Conservation (phyloP, 352 stramenopile species). For the Blastocystis hominis region DNA sequence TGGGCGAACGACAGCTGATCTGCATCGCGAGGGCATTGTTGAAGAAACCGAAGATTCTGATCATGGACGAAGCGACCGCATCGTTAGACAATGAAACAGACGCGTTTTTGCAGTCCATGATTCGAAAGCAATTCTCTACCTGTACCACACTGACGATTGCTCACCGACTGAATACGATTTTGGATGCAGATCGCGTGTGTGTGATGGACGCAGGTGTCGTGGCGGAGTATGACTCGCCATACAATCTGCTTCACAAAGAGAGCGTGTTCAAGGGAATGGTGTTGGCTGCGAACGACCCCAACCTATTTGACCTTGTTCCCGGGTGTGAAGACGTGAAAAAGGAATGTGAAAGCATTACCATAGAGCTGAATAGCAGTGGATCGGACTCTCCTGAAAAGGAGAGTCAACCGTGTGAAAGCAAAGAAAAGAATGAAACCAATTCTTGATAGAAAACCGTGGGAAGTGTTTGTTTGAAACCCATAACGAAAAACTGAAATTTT, state of each 20-base stretch:
- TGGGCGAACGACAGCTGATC: conserved; percentile 75
- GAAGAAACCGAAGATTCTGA: conserved; percentile 67
- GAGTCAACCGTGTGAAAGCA: background rate
- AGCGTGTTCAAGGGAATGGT: background rate
- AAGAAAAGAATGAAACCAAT: background rate
- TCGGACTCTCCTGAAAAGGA: too few species aligned
- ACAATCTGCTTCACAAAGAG: conserved; percentile 68
- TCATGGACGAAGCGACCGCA: conserved; percentile 77
- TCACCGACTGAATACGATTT: conserved; percentile 87
- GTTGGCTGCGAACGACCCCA: background rate
- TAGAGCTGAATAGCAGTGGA: too few species aligned
- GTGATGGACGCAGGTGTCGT: conserved; percentile 83
- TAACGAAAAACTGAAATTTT: conserved; percentile 9
- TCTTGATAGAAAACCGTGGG: too few species aligned
- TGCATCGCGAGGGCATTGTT: conserved; percentile 74
- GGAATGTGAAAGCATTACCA: too few species aligned
- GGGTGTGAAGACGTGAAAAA: background rate
- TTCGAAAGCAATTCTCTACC: conserved; percentile 78
- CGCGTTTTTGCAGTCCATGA: conserved; percentile 75
- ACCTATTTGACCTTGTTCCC: background rate
- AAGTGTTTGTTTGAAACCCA: background rate
- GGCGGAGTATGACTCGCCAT: conserved; percentile 82
- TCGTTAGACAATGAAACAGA: conserved; percentile 77
- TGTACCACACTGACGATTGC: conserved; percentile 88
- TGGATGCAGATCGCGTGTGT: conserved; percentile 84